These are phyloP conservation scores for Candida peoriensis DNA, from an alignment of 805 yeast species.

Conservation along the genomic window DNA sequence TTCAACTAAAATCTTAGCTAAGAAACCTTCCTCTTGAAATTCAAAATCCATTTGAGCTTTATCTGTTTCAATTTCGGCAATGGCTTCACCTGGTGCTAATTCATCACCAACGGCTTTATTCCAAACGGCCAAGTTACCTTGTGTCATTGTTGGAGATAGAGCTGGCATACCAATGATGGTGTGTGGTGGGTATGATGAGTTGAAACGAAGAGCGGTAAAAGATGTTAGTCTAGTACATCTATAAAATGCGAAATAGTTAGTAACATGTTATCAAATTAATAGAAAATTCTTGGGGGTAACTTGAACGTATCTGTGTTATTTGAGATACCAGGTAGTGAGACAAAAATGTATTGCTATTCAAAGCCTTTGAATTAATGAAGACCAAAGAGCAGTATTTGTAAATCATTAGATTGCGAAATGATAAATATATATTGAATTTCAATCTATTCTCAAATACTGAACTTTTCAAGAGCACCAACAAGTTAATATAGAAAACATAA, in stretches of 20 bases:
- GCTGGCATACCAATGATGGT: constrained; percentile 97
- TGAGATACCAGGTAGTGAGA: too few relatives aligned
- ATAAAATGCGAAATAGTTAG: constrained; percentile 8
- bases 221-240: constrained; percentile 19
- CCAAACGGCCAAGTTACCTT: constrained; percentile 90
- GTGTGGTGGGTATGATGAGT: constrained; percentile 62
- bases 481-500: too few relatives aligned
- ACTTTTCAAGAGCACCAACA: too few relatives aligned
- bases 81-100: constrained; percentile 85
- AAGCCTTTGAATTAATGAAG: too few relatives aligned
- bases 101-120: constrained; percentile 84
- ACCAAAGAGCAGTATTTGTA: too few relatives aligned
- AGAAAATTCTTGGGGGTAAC: too few relatives aligned
- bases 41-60: constrained; percentile 98
- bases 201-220: constrained; percentile 19
- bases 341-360: too few relatives aligned
- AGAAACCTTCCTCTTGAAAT: constrained; percentile 93
- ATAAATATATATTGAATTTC: too few relatives aligned
- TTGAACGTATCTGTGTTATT: too few relatives aligned
- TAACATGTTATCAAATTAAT: neutral
- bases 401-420: too few relatives aligned
- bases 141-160: constrained; percentile 98
- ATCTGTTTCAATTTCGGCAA: constrained; percentile 97
- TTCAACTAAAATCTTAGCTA: constrained; percentile 80
- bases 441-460: too few relatives aligned